Evolutionary conservation across 495 filamentous ascomycete genomes (phyloP), one percentile per base, ranked within the genome.

Genomic region (Podospora bellae-mahoneyi): DNA sequence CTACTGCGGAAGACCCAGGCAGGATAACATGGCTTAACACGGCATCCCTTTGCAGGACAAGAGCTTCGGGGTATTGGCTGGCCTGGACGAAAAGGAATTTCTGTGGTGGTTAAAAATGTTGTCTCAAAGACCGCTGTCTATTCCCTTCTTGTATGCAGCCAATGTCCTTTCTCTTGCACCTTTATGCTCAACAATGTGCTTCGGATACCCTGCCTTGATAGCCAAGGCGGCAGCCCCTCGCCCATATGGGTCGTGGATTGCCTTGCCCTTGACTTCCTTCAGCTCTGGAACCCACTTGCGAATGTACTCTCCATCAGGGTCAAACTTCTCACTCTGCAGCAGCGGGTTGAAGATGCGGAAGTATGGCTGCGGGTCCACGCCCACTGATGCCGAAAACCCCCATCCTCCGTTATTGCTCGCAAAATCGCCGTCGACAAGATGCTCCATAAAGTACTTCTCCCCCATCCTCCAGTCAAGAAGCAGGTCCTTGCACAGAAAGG

Each of bases 321-420:
- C 90, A 75, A 90, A 97, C 79, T 89, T 93, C 83, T 94, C 91
- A 73, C 90, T 91, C 81, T 97, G 94, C 66, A 92, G 78, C 20
- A 90, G 71, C 5, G 94, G 94, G 75, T 96, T 97, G 77, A 97
- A 96, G 67, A 97, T 91, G 2, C 92, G 84, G 71, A 97, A 97
- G 72, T 94, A 97, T 0, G 93, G 93, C 79, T 97, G 93, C 2
- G 94, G 92, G 76, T 97, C 93, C 0, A 94, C 92, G 15, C 94
- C 94, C 1, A 91, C 91, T 13, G 84, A 88, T 0, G 89, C 87
- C 18, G 85, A 85, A 75, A 94, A 97, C 0, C 93, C 94, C 94
- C 94, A 96, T 0, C 94, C 94, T 26, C 93, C 92, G 73, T 94
- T 94, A 72, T 97, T 97, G 54, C 87, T 91, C 1, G 93, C 92